Percentiles rank a stretch among this genome's conserved stretches.
Conservation (phyloP, 495 filamentous ascomycete genomes). For the Trichoderma reesei region DNA sequence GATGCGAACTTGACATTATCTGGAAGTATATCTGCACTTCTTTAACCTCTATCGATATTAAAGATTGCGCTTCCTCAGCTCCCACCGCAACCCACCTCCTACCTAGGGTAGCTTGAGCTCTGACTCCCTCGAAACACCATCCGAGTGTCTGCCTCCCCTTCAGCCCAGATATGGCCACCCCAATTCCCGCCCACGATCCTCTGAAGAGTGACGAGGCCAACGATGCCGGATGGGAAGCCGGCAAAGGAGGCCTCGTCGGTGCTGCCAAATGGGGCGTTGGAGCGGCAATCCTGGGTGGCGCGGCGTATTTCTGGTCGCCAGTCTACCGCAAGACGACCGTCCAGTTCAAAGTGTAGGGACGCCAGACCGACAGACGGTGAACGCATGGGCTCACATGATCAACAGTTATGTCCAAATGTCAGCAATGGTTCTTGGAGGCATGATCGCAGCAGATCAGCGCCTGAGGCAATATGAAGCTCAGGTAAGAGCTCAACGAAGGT, state of each 20-base stretch:
- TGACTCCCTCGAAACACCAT: background rate
- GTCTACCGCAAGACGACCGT: constrained; percentile 74
- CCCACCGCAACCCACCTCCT: background rate
- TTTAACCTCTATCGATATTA: background rate
- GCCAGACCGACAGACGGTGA: background rate
- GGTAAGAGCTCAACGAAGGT: constrained; percentile 53
- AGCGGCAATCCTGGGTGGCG: constrained; percentile 43
- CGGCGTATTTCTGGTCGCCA: constrained; percentile 52
- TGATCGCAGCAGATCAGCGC: constrained; percentile 71
- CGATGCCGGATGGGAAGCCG: constrained; percentile 52
- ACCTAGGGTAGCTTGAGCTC: background rate
- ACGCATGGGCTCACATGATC: constrained; percentile 1
- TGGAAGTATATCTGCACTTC: background rate
- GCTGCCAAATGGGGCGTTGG: constrained; percentile 58
- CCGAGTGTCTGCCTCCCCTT: background rate
- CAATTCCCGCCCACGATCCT: constrained; percentile 26
- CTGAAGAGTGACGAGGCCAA: constrained; percentile 46
- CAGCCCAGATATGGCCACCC: background rate
- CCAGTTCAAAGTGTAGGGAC: constrained; percentile 72
- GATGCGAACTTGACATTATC: background rate
- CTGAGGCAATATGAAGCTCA: constrained; percentile 57
- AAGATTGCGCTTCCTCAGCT: background rate
- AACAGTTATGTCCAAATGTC: constrained; percentile 76
- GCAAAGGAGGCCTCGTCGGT: constrained; percentile 48
- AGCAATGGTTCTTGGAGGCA: constrained; percentile 74